These are phyloP conservation scores for Trichoderma semiorbis DNA, from an alignment of 2,329 filamentous ascomycete species.

Conservation along the genomic window DNA sequence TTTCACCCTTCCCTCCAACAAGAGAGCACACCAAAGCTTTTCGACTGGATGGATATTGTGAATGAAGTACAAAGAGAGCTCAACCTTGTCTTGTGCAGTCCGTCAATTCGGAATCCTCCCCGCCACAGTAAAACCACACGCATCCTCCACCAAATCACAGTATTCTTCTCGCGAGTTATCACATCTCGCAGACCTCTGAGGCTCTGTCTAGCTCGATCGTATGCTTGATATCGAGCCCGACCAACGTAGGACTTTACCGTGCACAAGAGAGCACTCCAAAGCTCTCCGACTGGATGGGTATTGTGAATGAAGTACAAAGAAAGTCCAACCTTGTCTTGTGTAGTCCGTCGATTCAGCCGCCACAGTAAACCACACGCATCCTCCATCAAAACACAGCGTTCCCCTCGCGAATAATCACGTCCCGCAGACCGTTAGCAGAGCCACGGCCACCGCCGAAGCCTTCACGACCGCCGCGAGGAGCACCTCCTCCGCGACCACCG, in stretches of 20 bases:
- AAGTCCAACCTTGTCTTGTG: too few species aligned
- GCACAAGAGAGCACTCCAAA: too few species aligned
- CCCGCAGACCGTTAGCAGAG: constrained; percentile 31
- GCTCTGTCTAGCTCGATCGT: neutral
- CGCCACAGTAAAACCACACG: neutral
- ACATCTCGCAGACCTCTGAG: neutral
- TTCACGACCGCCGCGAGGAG: constrained; percentile 28
- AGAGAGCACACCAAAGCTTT: neutral
- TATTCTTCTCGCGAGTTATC: neutral
- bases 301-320: too few species aligned
- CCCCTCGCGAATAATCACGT: too few species aligned
- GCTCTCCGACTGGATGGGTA: too few species aligned
- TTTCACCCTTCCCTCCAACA: neutral
- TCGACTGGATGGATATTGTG: neutral
- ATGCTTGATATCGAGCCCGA: neutral
- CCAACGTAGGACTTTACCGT: neutral
- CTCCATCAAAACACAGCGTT: too few species aligned
- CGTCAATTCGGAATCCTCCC: neutral
- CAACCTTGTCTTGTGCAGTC: neutral
- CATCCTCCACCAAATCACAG: too few species aligned
- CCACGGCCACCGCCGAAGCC: constrained; percentile 25
- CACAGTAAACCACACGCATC: too few species aligned
- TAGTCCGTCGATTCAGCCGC: too few species aligned
- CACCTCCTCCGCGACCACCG: constrained; percentile 33
- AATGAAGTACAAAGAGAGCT: neutral